Percentiles rank a stretch among this genome's conserved stretches.
These are phyloP conservation scores for Micractinium conductrix DNA, from an alignment of 139 green algal species.

Conservation along the genomic window DNA sequence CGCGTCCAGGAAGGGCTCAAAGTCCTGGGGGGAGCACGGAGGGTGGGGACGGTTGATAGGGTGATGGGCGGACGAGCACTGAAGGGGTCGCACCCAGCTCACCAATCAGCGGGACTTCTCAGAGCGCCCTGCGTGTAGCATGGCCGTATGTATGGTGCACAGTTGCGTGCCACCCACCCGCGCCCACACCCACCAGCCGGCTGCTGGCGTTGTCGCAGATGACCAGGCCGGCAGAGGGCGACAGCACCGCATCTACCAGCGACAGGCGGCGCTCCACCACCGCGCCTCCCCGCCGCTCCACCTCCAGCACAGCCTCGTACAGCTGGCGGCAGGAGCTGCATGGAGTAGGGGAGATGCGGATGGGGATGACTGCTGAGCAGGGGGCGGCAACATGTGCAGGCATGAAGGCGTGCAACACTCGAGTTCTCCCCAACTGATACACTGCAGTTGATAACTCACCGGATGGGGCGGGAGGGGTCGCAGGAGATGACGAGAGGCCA, in stretches of 20 bases:
- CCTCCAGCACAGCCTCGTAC: conserved; percentile 46
- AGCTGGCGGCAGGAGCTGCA: conserved; percentile 26
- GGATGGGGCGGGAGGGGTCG: conserved; percentile 25
- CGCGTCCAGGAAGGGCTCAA: conserved; percentile 20
- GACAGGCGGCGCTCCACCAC: conserved; percentile 47
- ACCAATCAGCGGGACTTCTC: too few relatives aligned
- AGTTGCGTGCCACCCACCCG: too few relatives aligned
- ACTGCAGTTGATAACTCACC: too few relatives aligned
- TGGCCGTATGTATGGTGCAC: not conserved
- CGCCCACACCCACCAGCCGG: conserved; percentile 15
- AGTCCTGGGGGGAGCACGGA: conserved; percentile 7
- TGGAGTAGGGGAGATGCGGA: not conserved
- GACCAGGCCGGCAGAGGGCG: conserved; percentile 27
- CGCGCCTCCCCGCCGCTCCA: conserved; percentile 38
- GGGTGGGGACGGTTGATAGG: not conserved
- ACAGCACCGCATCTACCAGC: conserved; percentile 44
- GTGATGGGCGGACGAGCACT: too few relatives aligned
- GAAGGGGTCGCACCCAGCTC: too few relatives aligned
- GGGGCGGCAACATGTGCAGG: too few relatives aligned
- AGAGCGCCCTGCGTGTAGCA: too few relatives aligned
- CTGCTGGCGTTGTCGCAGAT: conserved; percentile 33
- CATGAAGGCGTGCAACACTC: too few relatives aligned
- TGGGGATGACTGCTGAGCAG: not conserved
- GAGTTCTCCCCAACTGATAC: too few relatives aligned
- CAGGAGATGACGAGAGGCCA: conserved; percentile 49